Conservation (phyloP, 1,284 basidiomycete genomes). For the Microbotryum lychnidis-dioicae region DNA sequence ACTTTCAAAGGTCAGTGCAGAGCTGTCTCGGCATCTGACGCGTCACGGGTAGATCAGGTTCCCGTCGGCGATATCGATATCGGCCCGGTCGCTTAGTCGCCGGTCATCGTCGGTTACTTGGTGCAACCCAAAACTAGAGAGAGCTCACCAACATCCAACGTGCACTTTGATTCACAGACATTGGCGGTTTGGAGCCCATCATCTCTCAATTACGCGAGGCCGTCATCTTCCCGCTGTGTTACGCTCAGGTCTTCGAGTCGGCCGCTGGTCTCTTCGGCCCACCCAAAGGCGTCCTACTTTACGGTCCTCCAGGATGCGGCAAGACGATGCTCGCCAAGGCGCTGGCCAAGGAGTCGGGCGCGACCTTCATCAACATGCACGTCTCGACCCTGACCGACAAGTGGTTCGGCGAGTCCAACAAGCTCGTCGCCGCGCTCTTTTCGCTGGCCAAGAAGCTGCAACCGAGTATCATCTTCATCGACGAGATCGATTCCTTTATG, state of each 20-base stretch:
- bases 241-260: slow-evolving; percentile 73
- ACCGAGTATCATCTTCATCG: slow-evolving; percentile 71
- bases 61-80: neutral
- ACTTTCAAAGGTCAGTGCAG: slow-evolving; percentile 54
- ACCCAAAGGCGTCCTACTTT: slow-evolving; percentile 48
- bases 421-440: slow-evolving; percentile 82
- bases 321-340: slow-evolving; percentile 50
- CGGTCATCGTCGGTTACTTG: neutral
- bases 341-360: slow-evolving; percentile 74
- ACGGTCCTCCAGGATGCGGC: slow-evolving; percentile 43
- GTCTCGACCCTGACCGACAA: slow-evolving; percentile 48
- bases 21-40: neutral
- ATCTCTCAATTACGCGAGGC: slow-evolving; percentile 86
- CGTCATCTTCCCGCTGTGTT: slow-evolving; percentile 90
- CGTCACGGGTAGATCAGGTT: slow-evolving; percentile 2
- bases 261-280: slow-evolving; percentile 53
- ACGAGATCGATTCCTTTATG: slow-evolving; percentile 81
- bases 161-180: slow-evolving; percentile 48
- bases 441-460: slow-evolving; percentile 65
- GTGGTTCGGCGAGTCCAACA: slow-evolving; percentile 78
- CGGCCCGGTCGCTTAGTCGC: neutral
- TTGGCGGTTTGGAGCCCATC: slow-evolving; percentile 93
- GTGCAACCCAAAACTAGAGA: neutral
- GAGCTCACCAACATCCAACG: neutral
- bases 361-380: slow-evolving; percentile 64